Base-by-base conservation (phyloP, 768 basidiomycete genomes). In the Tulasnella sp. region DNA sequence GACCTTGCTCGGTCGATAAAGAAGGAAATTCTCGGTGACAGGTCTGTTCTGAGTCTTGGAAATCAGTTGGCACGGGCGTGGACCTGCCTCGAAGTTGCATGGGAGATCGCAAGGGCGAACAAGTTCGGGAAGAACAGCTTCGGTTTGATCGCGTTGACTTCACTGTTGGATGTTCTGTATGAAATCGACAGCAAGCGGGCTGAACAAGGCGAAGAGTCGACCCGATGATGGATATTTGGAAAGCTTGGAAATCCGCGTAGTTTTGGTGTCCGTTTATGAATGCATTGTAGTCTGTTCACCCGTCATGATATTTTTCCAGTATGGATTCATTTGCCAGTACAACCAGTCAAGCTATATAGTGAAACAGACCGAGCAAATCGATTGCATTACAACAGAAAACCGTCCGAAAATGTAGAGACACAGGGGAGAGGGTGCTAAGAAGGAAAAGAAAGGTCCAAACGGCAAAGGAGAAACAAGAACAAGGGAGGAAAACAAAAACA, bases 1-100 rank as follows among this genome's bases (percentile, higher is more conserved):
- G 75, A 5, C 75, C 77, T 71, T 26, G 64, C 39, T 22, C 19
- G 14, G 35, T 22, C 19, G 11, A 44, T 69, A 12, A 29, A 66
- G 41, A 37, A 32, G 8, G 72, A 34, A 11, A 73, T 73, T 35
- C 22, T 52, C 29, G 72, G 72, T 22, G 72, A 67, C 26, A 5
- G 47, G 9, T 9, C 26, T 7, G 34, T 35, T 41, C 17, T 34
- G 32, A 39, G 37, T 19, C 26, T 32, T 6, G 75, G 80, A 62
- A 79, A 76, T 19, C 81, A 80, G 1, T 80, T 93, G 36, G 79
- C 81, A 65, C 78, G 81, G 65, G 88, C 86, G 0, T 93, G 90
- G 91, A 79, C 78, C 8, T 87, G 86, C 9, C 93, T 90, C 90
- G 79, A 81, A 37, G 85, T 83, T 74, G 85, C 86, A 37, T 68